Conservation (phyloP, 2,329 filamentous ascomycete species). For the Ceratocystis papillata region DNA sequence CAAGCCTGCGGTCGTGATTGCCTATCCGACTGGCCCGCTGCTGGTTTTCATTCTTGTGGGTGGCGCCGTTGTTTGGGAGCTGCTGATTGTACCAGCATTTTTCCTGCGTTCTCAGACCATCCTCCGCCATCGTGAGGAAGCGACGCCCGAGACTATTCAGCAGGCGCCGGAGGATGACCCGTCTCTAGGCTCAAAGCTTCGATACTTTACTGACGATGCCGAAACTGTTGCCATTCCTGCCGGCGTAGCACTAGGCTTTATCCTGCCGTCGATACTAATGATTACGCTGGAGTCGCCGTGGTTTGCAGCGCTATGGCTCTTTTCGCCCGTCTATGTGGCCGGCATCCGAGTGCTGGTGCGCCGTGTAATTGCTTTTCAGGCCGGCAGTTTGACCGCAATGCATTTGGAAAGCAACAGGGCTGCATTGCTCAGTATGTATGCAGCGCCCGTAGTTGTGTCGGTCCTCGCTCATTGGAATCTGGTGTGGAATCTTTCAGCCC, state of each 20-base stretch:
- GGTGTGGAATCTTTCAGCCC: constrained; percentile 33
- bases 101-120: constrained; percentile 36
- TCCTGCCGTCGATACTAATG: constrained; percentile 39
- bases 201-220: constrained; percentile 34
- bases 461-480: constrained; percentile 36
- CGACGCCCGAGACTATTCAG: constrained; percentile 25
- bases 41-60: constrained; percentile 40
- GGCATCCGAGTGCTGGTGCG: constrained; percentile 35
- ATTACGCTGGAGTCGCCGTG: constrained; percentile 34
- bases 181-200: constrained; percentile 29
- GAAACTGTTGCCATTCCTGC: constrained; percentile 49
- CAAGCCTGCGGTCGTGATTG: constrained; percentile 31
- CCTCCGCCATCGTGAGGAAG: constrained; percentile 28
- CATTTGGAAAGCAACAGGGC: constrained; percentile 37
- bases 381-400: constrained; percentile 19
- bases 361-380: constrained; percentile 27
- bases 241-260: constrained; percentile 39
- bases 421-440: constrained; percentile 37
- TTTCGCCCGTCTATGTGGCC: constrained; percentile 43
- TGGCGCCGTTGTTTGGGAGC: constrained; percentile 43
- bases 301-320: constrained; percentile 39
- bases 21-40: constrained; percentile 36
- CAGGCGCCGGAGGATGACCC: constrained; percentile 28
- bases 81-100: constrained; percentile 42
- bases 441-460: constrained; percentile 37